Evolutionary conservation across 306 rosid species (phyloP), one percentile per base, ranked within the genome.

Genomic region (Rosa rugosa): DNA sequence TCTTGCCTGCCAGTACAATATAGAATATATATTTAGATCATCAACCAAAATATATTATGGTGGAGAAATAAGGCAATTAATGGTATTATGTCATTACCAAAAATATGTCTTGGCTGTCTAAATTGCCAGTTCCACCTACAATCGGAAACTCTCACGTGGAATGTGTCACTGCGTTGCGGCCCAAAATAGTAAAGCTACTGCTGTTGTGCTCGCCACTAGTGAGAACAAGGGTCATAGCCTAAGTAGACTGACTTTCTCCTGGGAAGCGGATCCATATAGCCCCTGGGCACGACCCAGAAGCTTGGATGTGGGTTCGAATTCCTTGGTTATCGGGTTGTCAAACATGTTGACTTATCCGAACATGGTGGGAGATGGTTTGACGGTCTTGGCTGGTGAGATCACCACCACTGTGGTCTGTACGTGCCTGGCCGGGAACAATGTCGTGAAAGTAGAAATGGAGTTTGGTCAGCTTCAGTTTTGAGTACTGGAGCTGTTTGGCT

Each of bases 261-360:
- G 60, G 31, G 62, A 45, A 3, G 51, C 76, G 9, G 20, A 78
- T 40, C 71, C 81, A 0, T 78, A 78, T 1, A 78, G 63, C 6
- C 81, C 76, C 22, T 71, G 81, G 0, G 81, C 81, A 1, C 63
- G 76, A n/a, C 81, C 81, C 18, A 78, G 8, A n/a, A 71, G 81
- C 23, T 59, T 7, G 6, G 81, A 78, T 1, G 70, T 36, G 46
- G 40, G 60, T 31, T 78, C 49, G 9, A 76, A 25, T 27, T 63
- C 81, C 12, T 44, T 25, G 13, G 81, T 78, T 20, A 78, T 10
- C 1, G 5, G 16, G 49, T 69, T 51, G 27, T 69, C 81, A 12
- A 78, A 34, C 46, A 69, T 44, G 46, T 17, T 54, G 22, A 78
- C 60, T 40, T 0, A 69, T 13, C 75, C 81, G 11, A 69, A 78